A percentile compares a stretch with the other conserved stretches of the same genome.
These are phyloP conservation scores for Ogataea pini DNA, from an alignment of 805 yeast genomes.

Conservation along the genomic window DNA sequence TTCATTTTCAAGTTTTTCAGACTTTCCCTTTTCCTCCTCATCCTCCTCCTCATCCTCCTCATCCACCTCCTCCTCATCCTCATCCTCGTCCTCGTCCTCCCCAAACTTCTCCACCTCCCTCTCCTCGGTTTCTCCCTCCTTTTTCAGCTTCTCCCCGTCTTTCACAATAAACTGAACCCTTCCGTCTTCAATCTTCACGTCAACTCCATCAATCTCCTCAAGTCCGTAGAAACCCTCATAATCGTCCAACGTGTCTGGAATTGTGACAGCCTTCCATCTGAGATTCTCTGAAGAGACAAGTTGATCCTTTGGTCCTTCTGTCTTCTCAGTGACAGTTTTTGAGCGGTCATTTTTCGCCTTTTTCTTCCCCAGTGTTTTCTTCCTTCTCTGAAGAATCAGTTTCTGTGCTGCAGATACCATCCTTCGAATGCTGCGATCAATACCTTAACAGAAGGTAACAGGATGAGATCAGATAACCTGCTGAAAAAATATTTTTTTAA, in stretches of 20 bases:
- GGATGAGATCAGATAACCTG: not conserved
- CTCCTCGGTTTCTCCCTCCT: slow-evolving; percentile 15
- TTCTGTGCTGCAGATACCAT: slow-evolving; percentile 25
- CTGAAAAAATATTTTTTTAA: slow-evolving; percentile 1
- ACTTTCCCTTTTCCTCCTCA: too few species aligned
- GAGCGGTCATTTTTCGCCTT: slow-evolving; percentile 7
- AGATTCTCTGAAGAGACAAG: slow-evolving; percentile 52
- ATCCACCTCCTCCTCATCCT: slow-evolving; percentile 9
- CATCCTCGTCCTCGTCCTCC: slow-evolving; percentile 15
- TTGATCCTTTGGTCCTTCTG: slow-evolving; percentile 11
- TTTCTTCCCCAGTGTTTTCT: slow-evolving; percentile 13
- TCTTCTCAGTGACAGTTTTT: not conserved
- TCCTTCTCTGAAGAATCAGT: slow-evolving; percentile 20
- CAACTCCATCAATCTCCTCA: slow-evolving; percentile 94
- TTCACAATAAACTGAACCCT: slow-evolving; percentile 56
- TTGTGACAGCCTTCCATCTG: slow-evolving; percentile 78
- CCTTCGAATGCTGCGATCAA: not conserved
- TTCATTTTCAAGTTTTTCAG: too few species aligned
- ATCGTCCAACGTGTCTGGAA: slow-evolving; percentile 83
- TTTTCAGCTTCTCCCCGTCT: slow-evolving; percentile 33
- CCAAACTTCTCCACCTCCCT: slow-evolving; percentile 10
- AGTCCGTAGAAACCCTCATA: slow-evolving; percentile 90
- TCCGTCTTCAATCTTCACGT: slow-evolving; percentile 72
- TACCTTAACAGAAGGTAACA: not conserved
- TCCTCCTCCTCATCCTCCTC: slow-evolving; percentile 13